These are phyloP conservation scores for Phanerodontia chrysosporium DNA, from an alignment of 768 basidiomycete genomes.

Conservation along the genomic window DNA sequence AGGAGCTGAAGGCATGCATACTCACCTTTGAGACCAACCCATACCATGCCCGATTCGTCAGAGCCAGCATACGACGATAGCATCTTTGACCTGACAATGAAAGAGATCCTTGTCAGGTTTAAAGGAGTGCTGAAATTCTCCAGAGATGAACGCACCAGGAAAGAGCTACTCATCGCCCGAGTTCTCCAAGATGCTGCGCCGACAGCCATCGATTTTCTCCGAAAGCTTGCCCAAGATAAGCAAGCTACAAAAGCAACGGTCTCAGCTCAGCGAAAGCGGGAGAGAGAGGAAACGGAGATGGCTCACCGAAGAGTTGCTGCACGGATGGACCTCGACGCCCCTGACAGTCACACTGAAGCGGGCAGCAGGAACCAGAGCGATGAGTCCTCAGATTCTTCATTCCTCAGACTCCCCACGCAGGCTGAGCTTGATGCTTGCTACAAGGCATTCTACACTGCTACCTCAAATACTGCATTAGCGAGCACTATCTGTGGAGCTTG, in stretches of 20 bases:
- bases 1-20: too few species aligned
- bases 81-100: constrained; percentile 1
- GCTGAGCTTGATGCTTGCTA: neutral
- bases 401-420: neutral
- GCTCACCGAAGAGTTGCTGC: neutral
- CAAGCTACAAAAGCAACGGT: neutral
- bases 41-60: too few species aligned
- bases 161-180: neutral
- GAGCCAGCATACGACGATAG: neutral
- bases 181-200: neutral
- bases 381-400: too few species aligned
- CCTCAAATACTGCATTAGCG: neutral
- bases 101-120: neutral
- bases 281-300: neutral
- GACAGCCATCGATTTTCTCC: neutral
- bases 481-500: neutral
- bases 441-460: neutral
- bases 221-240: neutral
- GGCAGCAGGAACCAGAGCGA: too few species aligned
- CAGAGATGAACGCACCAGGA: neutral
- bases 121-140: neutral
- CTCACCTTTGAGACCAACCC: too few species aligned
- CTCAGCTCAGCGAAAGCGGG: neutral
- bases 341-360: too few species aligned
- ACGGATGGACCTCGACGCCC: neutral